These are phyloP conservation scores for Carex sylvatica DNA, from an alignment of 202 grass and related monocot species.

Conservation along the genomic window DNA sequence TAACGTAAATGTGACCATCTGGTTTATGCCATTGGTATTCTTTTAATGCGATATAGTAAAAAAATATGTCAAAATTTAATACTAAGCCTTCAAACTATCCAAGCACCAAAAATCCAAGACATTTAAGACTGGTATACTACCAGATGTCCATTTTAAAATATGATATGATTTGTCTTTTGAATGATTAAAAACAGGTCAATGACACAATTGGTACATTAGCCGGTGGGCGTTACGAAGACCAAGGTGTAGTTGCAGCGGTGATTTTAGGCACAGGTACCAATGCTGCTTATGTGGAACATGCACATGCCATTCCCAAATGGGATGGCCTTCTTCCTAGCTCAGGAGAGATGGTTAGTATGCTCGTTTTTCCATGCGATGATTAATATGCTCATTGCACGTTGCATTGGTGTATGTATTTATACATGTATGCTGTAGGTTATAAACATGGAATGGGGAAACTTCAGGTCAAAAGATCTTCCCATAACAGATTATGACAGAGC, in stretches of 20 bases:
- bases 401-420: slow-evolving; percentile 4
- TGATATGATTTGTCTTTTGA: neutral
- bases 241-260: slow-evolving; percentile 69
- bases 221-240: slow-evolving; percentile 78
- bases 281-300: slow-evolving; percentile 93
- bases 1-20: neutral
- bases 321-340: slow-evolving; percentile 65
- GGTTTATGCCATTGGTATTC: neutral
- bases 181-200: slow-evolving; percentile 62
- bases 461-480: slow-evolving; percentile 81
- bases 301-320: slow-evolving; percentile 86
- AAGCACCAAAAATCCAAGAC: neutral
- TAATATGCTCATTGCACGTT: neutral
- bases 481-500: slow-evolving; percentile 62
- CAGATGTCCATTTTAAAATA: neutral
- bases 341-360: slow-evolving; percentile 67
- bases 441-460: slow-evolving; percentile 99
- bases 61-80: neutral
- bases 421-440: slow-evolving; percentile 63
- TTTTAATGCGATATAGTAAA: neutral
- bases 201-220: slow-evolving; percentile 96
- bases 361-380: slow-evolving; percentile 36
- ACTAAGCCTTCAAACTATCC: neutral
- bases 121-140: neutral
- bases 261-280: slow-evolving; percentile 97